A percentile compares a stretch with the other conserved stretches of the same genome.
Evolutionary conservation across 768 basidiomycete genomes (phyloP).

Genomic region (Tulasnella sp.): DNA sequence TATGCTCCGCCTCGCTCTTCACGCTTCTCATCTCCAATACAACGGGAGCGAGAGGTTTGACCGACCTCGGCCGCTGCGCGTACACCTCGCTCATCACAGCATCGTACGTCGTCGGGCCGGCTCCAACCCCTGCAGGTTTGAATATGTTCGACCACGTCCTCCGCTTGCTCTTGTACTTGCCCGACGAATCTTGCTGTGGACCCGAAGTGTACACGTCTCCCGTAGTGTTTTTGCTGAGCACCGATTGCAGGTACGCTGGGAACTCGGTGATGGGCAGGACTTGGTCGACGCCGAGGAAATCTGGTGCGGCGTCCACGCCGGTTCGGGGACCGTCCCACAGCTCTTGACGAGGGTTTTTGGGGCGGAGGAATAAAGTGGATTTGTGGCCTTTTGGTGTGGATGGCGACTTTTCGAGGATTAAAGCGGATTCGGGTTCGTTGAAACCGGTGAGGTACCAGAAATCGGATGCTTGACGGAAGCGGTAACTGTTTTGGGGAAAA

Average conservation of each 20-base stretch:
- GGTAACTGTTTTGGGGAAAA: slow-evolving; percentile 83
- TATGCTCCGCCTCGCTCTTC: slow-evolving; percentile 75
- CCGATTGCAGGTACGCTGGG: slow-evolving; percentile 53
- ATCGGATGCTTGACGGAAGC: slow-evolving; percentile 87
- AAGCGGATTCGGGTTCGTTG: slow-evolving; percentile 84
- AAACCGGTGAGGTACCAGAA: slow-evolving; percentile 98
- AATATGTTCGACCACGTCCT: slow-evolving; percentile 49
- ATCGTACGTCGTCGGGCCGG: slow-evolving; percentile 43
- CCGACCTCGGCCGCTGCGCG: slow-evolving; percentile 44
- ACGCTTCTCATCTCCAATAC: slow-evolving; percentile 51
- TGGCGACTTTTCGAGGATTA: slow-evolving; percentile 71
- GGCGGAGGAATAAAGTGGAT: slow-evolving; percentile 79
- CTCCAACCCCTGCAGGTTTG: slow-evolving; percentile 41
- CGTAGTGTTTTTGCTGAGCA: slow-evolving; percentile 42
- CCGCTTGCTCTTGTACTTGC: slow-evolving; percentile 24
- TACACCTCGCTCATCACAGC: slow-evolving; percentile 53
- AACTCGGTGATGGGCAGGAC: slow-evolving; percentile 53
- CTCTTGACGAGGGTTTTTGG: slow-evolving; percentile 69
- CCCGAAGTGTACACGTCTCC: slow-evolving; percentile 43
- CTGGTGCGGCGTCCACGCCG: slow-evolving; percentile 56
- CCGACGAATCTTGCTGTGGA: slow-evolving; percentile 41
- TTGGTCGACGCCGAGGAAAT: slow-evolving; percentile 74
- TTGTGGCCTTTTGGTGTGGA: slow-evolving; percentile 49
- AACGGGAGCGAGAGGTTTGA: slow-evolving; percentile 66
- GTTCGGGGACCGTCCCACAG: slow-evolving; percentile 92